Evolutionary conservation across 495 filamentous ascomycete genomes (phyloP).

Genomic region (Daldinia decipiens): DNA sequence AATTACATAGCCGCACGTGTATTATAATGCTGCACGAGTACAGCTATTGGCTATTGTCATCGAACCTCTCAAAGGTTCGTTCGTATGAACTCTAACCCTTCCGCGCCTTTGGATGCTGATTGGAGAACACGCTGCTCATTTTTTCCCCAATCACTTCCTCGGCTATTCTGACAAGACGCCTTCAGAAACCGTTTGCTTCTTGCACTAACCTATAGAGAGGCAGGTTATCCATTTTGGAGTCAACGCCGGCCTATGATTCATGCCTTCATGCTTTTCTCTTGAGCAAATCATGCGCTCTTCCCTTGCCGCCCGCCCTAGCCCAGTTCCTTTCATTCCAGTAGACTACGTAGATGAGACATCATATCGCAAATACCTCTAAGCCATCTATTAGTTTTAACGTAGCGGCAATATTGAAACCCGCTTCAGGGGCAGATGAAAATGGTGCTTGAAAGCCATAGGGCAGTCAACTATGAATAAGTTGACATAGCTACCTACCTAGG

Average conservation of each 20-base stretch:
- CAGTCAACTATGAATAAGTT: background rate
- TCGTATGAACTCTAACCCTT: conserved; percentile 26
- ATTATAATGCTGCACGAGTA: conserved; percentile 25
- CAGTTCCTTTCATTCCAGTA: background rate
- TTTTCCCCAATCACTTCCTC: background rate
- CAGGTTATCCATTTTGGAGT: background rate
- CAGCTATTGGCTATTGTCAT: conserved; percentile 32
- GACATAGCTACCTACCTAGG: background rate
- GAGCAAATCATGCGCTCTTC: conserved; percentile 3
- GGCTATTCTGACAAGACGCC: background rate
- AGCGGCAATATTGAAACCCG: background rate
- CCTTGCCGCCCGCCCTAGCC: background rate
- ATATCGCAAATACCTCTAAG: too few relatives aligned
- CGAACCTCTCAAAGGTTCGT: conserved; percentile 25
- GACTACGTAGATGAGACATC: background rate
- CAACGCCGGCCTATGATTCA: conserved; percentile 10
- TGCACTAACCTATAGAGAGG: conserved; percentile 19
- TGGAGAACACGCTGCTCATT: conserved; percentile 9
- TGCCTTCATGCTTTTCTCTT: background rate
- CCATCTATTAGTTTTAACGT: background rate
- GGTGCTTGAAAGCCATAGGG: background rate
- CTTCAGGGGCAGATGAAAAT: background rate
- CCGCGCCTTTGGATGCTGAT: conserved; percentile 16
- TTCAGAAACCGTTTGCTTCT: conserved; percentile 17
- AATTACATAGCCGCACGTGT: conserved; percentile 23